These are phyloP conservation scores for Eutrema yunnanense DNA, from an alignment of 345 rosid species.

Conservation along the genomic window DNA sequence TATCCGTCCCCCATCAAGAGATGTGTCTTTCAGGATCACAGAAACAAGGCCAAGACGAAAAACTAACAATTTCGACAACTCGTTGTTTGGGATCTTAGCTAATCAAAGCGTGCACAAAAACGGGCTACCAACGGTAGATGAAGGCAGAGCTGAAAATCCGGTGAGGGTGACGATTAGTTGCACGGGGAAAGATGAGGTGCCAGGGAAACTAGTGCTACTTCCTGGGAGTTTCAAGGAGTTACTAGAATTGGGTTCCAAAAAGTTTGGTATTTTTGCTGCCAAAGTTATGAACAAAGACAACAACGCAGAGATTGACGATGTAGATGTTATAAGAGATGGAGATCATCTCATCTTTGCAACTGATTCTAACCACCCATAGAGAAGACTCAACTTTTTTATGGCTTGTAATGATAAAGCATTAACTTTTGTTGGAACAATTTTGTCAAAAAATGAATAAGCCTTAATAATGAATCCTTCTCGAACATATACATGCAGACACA, in stretches of 20 bases:
- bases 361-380: neutral
- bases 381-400: neutral
- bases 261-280: slow-evolving; percentile 42
- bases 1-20: slow-evolving; percentile 46
- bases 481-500: neutral
- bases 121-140: slow-evolving; percentile 25
- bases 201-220: slow-evolving; percentile 57
- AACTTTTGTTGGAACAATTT: neutral
- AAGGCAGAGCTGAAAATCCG: slow-evolving; percentile 7
- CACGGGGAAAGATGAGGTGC: slow-evolving; percentile 40
- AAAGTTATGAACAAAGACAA: slow-evolving; percentile 48
- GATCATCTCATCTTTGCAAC: slow-evolving; percentile 62
- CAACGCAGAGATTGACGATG: slow-evolving; percentile 66
- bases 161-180: slow-evolving; percentile 67
- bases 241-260: slow-evolving; percentile 50
- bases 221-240: slow-evolving; percentile 59
- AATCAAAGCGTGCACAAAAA: slow-evolving; percentile 37
- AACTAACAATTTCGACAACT: slow-evolving; percentile 60
- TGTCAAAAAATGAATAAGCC: neutral
- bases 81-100: slow-evolving; percentile 71
- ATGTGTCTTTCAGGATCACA: slow-evolving; percentile 38
- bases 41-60: slow-evolving; percentile 48
- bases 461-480: neutral
- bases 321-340: slow-evolving; percentile 73
- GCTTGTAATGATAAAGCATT: neutral